A percentile compares a stretch with the other conserved stretches of the same genome.
phyloP scores from a whole-genome alignment of 2,329 filamentous ascomycete species.

The Aspergillus awamori region DNA sequence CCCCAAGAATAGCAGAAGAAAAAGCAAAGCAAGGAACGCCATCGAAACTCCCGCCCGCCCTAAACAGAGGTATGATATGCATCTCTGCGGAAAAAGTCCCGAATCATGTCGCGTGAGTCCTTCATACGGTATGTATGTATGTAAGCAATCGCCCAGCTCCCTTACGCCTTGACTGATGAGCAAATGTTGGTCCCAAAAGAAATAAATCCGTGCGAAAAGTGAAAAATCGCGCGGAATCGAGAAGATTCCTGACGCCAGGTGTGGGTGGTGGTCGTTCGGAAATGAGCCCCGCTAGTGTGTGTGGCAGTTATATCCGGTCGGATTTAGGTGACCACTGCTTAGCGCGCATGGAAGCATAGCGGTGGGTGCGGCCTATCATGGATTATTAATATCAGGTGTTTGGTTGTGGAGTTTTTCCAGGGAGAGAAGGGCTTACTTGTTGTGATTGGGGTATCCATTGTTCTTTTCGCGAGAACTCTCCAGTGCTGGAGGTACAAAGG shows the following conservation, averaged over 20 bases:
- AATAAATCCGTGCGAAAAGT: not conserved
- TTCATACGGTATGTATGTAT: not conserved
- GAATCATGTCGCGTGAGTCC: not conserved
- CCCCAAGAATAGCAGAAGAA: not conserved
- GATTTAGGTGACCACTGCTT: conserved; percentile 12
- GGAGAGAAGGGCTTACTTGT: conserved; percentile 35
- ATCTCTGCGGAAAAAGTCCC: not conserved
- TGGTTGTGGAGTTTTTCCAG: not conserved
- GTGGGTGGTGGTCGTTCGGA: not conserved
- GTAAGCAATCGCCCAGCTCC: conserved; percentile 4
- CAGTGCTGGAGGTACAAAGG: conserved; percentile 51
- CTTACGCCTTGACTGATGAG: not conserved
- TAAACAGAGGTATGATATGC: conserved; percentile 1
- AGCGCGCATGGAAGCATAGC: conserved; percentile 48
- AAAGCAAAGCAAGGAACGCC: conserved; percentile 7
- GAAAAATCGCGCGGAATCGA: not conserved
- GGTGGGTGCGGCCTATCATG: conserved; percentile 40
- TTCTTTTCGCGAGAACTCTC: conserved; percentile 49
- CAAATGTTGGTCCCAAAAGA: not conserved
- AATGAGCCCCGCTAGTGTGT: not conserved
- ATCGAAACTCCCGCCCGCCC: not conserved
- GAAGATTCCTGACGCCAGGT: not conserved
- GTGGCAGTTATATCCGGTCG: conserved; percentile 7
- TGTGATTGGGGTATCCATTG: conserved; percentile 40
- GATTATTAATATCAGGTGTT: conserved; percentile 3